Evolutionary conservation across 2,329 filamentous ascomycete species (phyloP).

Genomic region (Colletotrichum falcatum): DNA sequence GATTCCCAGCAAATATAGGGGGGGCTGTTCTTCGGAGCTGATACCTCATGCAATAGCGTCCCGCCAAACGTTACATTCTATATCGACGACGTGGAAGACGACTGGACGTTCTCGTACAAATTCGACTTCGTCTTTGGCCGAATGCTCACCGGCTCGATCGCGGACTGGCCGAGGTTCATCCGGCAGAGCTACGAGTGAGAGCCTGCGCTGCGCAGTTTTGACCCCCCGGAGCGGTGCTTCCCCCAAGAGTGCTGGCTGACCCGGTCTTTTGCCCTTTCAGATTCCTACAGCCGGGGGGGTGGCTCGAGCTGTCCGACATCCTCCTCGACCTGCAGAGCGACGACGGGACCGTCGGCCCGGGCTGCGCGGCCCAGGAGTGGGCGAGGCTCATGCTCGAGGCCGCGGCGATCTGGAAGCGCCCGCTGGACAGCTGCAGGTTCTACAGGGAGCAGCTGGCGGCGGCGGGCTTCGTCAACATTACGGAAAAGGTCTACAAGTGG

Average conservation of each 20-base stretch:
- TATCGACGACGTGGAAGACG: slow-evolving; percentile 56
- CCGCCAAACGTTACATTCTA: slow-evolving; percentile 63
- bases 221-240: too few relatives aligned
- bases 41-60: slow-evolving; percentile 49
- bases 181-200: slow-evolving; percentile 52
- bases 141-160: slow-evolving; percentile 53
- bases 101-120: slow-evolving; percentile 53
- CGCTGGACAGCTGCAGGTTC: slow-evolving; percentile 45
- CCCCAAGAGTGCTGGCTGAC: too few relatives aligned
- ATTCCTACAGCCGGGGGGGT: slow-evolving; percentile 57
- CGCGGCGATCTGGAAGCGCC: slow-evolving; percentile 47
- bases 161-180: slow-evolving; percentile 52
- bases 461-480: slow-evolving; percentile 66
- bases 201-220: too few relatives aligned
- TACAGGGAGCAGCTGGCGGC: slow-evolving; percentile 58
- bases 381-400: slow-evolving; percentile 48
- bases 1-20: slow-evolving; percentile 4
- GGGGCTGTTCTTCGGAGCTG: background rate
- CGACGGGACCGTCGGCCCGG: slow-evolving; percentile 52
- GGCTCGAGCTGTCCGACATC: slow-evolving; percentile 58
- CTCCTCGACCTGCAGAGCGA: slow-evolving; percentile 54
- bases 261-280: slow-evolving; percentile 16
- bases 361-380: slow-evolving; percentile 50
- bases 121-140: slow-evolving; percentile 58
- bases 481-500: slow-evolving; percentile 60